Evolutionary conservation across 2,329 filamentous ascomycete species (phyloP).

Genomic region (Scedosporium dehoogii): DNA sequence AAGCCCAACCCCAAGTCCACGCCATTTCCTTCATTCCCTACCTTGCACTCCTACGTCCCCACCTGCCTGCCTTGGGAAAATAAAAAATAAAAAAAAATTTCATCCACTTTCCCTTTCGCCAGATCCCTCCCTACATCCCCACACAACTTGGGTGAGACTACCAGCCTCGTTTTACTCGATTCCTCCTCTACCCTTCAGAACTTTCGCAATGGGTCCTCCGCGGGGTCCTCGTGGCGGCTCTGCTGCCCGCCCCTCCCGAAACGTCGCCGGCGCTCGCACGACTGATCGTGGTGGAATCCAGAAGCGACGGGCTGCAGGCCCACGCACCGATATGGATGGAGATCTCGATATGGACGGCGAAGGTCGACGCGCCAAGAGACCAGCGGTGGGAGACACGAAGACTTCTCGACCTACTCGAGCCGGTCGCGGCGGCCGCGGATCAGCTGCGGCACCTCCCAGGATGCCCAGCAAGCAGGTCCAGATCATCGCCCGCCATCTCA

Average conservation of each 20-base stretch:
- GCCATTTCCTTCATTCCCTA: too few species aligned
- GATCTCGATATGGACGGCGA: slow-evolving; percentile 48
- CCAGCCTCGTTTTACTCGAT: background rate
- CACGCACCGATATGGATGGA: slow-evolving; percentile 42
- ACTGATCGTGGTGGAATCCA: slow-evolving; percentile 34
- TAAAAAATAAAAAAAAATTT: background rate
- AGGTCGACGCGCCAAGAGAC: slow-evolving; percentile 20
- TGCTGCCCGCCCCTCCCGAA: slow-evolving; percentile 10
- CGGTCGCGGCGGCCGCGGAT: slow-evolving; percentile 15
- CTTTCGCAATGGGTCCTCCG: slow-evolving; percentile 18
- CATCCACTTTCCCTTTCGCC: background rate
- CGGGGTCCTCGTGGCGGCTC: slow-evolving; percentile 9
- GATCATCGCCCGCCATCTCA: slow-evolving; percentile 32
- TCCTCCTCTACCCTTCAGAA: background rate
- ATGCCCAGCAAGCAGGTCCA: slow-evolving; percentile 28
- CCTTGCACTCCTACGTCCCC: too few species aligned
- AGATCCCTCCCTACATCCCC: background rate
- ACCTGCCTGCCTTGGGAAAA: background rate
- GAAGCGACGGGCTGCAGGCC: slow-evolving; percentile 32
- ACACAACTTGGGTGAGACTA: background rate
- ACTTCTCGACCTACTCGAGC: slow-evolving; percentile 11
- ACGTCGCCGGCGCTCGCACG: slow-evolving; percentile 9
- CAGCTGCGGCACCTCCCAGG: slow-evolving; percentile 14
- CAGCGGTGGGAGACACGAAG: slow-evolving; percentile 15
- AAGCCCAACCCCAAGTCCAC: too few species aligned